These are phyloP conservation scores for Talaromyces sp. DNA, from an alignment of 2,329 filamentous ascomycete genomes.

Conservation along the genomic window DNA sequence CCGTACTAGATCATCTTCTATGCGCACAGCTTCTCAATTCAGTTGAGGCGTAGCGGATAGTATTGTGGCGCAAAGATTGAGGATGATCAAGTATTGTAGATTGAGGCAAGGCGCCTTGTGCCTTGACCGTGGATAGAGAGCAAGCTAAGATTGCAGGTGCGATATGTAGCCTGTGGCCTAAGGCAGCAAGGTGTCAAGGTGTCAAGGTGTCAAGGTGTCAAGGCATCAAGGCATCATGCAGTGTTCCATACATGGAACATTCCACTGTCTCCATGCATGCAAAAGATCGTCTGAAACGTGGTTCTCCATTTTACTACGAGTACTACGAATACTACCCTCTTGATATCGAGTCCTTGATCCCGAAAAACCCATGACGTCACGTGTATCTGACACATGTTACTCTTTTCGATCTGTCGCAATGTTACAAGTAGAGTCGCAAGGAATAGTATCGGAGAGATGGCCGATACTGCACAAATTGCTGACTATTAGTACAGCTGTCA, in stretches of 20 bases:
- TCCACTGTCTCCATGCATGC: neutral
- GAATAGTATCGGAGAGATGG: neutral
- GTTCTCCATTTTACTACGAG: neutral
- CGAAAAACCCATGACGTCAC: neutral
- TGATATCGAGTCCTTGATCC: too few relatives aligned
- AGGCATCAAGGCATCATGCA: neutral
- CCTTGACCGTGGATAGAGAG: too few relatives aligned
- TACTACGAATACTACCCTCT: too few relatives aligned
- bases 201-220: neutral
- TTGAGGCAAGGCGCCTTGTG: neutral
- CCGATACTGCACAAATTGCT: neutral
- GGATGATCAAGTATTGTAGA: neutral
- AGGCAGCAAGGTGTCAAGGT: neutral
- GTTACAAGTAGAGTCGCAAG: too few relatives aligned
- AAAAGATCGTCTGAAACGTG: neutral
- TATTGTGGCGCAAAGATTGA: neutral
- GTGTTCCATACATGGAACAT: neutral
- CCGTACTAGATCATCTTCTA: neutral
- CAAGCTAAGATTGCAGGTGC: neutral
- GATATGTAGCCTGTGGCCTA: neutral
- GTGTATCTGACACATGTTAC: neutral
- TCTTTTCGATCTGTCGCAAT: neutral
- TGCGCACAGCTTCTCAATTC: neutral
- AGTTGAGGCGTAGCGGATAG: neutral
- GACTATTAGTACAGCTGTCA: neutral